A percentile compares a stretch with the other conserved stretches of the same genome.
These are phyloP conservation scores for Xylaria sp. DNA, from an alignment of 2,329 filamentous ascomycete species.

Conservation along the genomic window DNA sequence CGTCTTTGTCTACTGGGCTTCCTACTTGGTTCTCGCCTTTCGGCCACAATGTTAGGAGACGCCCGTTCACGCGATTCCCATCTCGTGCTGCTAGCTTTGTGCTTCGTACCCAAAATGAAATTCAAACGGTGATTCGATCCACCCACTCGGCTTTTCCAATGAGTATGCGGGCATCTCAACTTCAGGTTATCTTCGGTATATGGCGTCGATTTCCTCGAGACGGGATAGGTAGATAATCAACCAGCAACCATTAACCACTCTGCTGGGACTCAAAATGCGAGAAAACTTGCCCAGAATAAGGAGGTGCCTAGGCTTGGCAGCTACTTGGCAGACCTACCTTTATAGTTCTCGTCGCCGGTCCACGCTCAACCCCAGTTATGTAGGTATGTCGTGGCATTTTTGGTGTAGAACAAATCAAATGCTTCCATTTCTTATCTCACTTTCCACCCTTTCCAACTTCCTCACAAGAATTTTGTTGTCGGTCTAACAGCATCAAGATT, in stretches of 20 bases:
- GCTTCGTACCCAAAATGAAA: no score
- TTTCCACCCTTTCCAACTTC: conserved; percentile 12
- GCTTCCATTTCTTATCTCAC: conserved; percentile 30
- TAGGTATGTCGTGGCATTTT: background rate
- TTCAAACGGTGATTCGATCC: no score
- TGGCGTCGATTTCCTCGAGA: no score
- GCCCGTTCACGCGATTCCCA: no score
- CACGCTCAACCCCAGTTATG: background rate
- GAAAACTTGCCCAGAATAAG: background rate
- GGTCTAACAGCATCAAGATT: conserved; percentile 2
- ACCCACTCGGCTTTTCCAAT: no score
- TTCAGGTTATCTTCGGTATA: no score
- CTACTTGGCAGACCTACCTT: background rate
- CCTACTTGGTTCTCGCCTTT: no score
- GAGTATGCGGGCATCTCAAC: no score
- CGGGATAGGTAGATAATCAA: background rate
- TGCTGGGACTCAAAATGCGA: background rate
- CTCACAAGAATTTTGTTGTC: conserved; percentile 9
- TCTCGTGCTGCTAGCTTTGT: no score
- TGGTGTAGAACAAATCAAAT: conserved; percentile 20
- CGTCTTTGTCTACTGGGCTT: no score
- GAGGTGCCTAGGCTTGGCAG: background rate
- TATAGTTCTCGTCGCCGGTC: background rate
- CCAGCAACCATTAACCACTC: background rate
- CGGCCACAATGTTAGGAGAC: no score